These are phyloP conservation scores for Penicillium taxi DNA, from an alignment of 495 filamentous ascomycete species.

Conservation along the genomic window DNA sequence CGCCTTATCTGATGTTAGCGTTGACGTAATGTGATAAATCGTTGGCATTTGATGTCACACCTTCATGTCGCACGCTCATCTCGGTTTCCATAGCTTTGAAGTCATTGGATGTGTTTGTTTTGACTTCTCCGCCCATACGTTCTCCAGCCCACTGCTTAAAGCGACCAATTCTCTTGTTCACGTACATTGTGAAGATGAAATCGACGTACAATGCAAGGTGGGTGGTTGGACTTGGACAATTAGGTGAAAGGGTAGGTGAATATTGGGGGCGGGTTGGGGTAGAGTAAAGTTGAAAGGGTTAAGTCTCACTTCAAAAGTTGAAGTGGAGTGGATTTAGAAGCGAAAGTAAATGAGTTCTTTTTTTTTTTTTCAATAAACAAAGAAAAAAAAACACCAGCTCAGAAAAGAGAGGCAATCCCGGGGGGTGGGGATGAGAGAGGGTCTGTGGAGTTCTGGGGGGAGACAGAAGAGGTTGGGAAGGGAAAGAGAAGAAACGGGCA, in stretches of 20 bases:
- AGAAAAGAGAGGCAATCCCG: background rate
- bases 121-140: slow-evolving; percentile 89
- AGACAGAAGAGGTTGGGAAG: slow-evolving; percentile 14
- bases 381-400: background rate
- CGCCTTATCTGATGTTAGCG: slow-evolving; percentile 45
- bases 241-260: background rate
- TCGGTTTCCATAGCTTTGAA: slow-evolving; percentile 91
- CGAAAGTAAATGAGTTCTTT: background rate
- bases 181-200: slow-evolving; percentile 66
- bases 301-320: background rate
- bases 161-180: slow-evolving; percentile 93
- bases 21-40: background rate
- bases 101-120: slow-evolving; percentile 81
- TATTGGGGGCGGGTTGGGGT: background rate
- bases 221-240: too few relatives aligned
- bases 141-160: slow-evolving; percentile 99
- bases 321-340: background rate
- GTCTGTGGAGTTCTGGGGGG: too few relatives aligned
- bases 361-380: background rate
- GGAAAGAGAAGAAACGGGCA: slow-evolving; percentile 8
- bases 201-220: too few relatives aligned
- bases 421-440: slow-evolving; percentile 2
- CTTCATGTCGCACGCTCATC: slow-evolving; percentile 86
- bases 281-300: too few relatives aligned
- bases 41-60: too few relatives aligned